These are phyloP conservation scores for Terana coerulea DNA, from an alignment of 768 basidiomycete species.

Conservation along the genomic window DNA sequence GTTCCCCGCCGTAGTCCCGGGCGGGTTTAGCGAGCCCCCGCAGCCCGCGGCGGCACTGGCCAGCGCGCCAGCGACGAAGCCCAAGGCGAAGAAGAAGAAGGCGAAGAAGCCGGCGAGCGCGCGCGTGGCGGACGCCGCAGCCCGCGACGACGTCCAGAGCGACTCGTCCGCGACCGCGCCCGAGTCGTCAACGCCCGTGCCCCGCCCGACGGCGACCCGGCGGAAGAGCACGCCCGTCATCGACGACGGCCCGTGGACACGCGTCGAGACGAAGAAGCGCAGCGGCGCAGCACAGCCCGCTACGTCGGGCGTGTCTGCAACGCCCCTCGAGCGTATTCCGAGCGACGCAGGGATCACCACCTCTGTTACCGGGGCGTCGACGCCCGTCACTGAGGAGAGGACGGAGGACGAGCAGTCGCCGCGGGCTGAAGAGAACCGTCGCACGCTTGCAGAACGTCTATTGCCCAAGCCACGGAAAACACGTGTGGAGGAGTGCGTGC, in stretches of 20 bases:
- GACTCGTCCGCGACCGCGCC: slow-evolving; percentile 27
- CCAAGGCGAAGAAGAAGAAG: slow-evolving; percentile 43
- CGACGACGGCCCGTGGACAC: slow-evolving; percentile 69
- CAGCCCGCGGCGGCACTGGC: slow-evolving; percentile 8
- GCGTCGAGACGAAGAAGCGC: slow-evolving; percentile 50
- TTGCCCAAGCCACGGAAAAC: slow-evolving; percentile 65
- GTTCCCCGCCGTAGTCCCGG: slow-evolving; percentile 41
- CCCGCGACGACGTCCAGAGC: slow-evolving; percentile 20
- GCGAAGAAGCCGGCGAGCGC: slow-evolving; percentile 21
- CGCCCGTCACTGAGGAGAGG: slow-evolving; percentile 28
- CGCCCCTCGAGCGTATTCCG: slow-evolving; percentile 25
- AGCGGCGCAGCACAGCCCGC: slow-evolving; percentile 5
- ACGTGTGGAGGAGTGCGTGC: slow-evolving; percentile 64
- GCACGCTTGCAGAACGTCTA: slow-evolving; percentile 58
- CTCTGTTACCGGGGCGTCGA: slow-evolving; percentile 38
- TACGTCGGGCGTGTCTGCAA: slow-evolving; percentile 10
- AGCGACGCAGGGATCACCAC: slow-evolving; percentile 50
- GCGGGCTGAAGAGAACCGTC: slow-evolving; percentile 18
- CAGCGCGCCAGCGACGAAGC: slow-evolving; percentile 25
- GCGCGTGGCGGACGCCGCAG: slow-evolving; percentile 1
- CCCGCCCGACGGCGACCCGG: slow-evolving; percentile 19
- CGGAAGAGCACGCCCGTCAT: slow-evolving; percentile 32
- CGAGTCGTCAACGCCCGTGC: slow-evolving; percentile 17
- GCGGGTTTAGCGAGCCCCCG: slow-evolving; percentile 35
- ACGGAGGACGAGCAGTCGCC: slow-evolving; percentile 27